Conservation (phyloP, 352 stramenopile species). For the Globisporangium nodosum region DNA sequence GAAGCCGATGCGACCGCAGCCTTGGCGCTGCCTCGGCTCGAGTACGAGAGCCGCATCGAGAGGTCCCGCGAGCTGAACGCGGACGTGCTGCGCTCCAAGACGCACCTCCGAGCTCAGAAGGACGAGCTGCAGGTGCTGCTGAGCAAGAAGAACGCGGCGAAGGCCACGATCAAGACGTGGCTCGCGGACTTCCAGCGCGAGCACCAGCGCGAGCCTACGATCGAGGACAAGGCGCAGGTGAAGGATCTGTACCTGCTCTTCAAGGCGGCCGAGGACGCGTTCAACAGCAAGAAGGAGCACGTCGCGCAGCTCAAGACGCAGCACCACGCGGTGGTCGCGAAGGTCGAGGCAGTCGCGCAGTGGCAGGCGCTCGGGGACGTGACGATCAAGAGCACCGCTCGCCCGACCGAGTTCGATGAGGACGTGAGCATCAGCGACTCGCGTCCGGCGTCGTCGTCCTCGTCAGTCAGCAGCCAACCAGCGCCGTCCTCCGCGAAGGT, state of each 20-base stretch:
- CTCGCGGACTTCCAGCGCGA: slow-evolving; percentile 44
- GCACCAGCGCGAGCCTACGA: slow-evolving; percentile 45
- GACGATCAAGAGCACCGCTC: slow-evolving; percentile 11
- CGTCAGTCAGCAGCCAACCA: background rate
- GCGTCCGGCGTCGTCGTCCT: slow-evolving; percentile 3
- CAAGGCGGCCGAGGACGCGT: slow-evolving; percentile 60
- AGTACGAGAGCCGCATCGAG: slow-evolving; percentile 46
- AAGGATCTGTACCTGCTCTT: slow-evolving; percentile 75
- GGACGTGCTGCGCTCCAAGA: slow-evolving; percentile 41
- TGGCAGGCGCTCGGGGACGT: slow-evolving; percentile 35
- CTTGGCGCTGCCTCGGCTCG: slow-evolving; percentile 20
- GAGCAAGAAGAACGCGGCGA: slow-evolving; percentile 44
- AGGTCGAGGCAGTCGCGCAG: slow-evolving; percentile 43
- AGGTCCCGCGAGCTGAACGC: slow-evolving; percentile 31
- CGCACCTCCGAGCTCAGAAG: slow-evolving; percentile 28
- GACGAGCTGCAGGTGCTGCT: slow-evolving; percentile 23
- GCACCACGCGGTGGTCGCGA: slow-evolving; percentile 38
- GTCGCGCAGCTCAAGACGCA: slow-evolving; percentile 33
- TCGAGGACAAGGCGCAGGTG: slow-evolving; percentile 77
- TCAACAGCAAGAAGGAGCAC: slow-evolving; percentile 32
- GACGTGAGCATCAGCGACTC: slow-evolving; percentile 5
- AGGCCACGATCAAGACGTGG: slow-evolving; percentile 61
- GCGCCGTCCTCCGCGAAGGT: background rate
- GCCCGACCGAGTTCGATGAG: background rate
- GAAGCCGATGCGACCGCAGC: background rate